Percentiles rank a stretch among this genome's conserved stretches.
These are phyloP conservation scores for Apiospora arundinis DNA, from an alignment of 2,329 filamentous ascomycete species.

Conservation along the genomic window DNA sequence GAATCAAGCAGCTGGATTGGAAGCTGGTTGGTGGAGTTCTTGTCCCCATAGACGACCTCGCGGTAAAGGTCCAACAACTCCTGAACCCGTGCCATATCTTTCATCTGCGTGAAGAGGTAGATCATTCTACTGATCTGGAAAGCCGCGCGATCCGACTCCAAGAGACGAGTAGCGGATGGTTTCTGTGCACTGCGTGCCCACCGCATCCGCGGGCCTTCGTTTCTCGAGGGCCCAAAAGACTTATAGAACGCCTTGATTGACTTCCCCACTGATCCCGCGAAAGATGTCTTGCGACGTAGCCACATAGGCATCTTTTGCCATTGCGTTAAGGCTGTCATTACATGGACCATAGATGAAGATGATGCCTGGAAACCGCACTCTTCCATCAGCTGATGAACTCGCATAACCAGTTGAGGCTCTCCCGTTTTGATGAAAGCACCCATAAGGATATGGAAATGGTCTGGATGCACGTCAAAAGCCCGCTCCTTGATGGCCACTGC, in stretches of 20 bases:
- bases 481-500: constrained; percentile 49
- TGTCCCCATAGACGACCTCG: constrained; percentile 44
- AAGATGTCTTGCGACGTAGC: constrained; percentile 9
- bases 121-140: constrained; percentile 49
- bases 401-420: constrained; percentile 49
- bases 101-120: constrained; percentile 49
- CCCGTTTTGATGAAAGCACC: constrained; percentile 53
- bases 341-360: constrained; percentile 49
- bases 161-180: not conserved
- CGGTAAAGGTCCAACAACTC: constrained; percentile 63
- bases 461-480: constrained; percentile 51
- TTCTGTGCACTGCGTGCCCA: not conserved
- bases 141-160: not conserved
- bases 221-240: constrained; percentile 16
- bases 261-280: not conserved
- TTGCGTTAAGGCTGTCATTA: constrained; percentile 49
- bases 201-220: not conserved
- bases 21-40: constrained; percentile 42
- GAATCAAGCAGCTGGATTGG: constrained; percentile 65
- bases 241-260: constrained; percentile 22
- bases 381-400: constrained; percentile 51
- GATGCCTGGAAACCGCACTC: constrained; percentile 49
- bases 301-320: constrained; percentile 40
- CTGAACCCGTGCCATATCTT: constrained; percentile 59
- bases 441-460: constrained; percentile 62